phyloP scores from a whole-genome alignment of 2,329 filamentous ascomycete species.

The Colletotrichum tropicale region DNA sequence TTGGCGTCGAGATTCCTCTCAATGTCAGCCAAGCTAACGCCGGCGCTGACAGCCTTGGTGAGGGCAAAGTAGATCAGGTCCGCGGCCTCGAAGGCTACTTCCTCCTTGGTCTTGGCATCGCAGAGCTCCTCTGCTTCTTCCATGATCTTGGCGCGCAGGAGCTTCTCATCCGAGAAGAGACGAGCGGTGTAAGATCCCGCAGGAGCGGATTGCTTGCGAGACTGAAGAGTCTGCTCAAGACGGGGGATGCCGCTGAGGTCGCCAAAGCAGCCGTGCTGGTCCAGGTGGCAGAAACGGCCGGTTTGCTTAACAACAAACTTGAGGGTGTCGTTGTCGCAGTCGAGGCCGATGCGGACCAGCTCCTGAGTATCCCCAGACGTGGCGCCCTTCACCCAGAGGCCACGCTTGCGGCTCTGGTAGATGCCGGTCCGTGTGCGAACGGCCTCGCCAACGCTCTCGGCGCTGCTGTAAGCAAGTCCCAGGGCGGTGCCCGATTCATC shows the following conservation, averaged over 20 bases:
- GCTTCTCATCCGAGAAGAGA: constrained; percentile 88
- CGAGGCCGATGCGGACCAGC: constrained; percentile 80
- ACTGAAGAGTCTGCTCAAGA: constrained; percentile 85
- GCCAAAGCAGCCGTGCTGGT: constrained; percentile 92
- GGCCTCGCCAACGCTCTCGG: constrained; percentile 87
- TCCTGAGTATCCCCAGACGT: constrained; percentile 94
- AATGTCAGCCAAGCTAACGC: constrained; percentile 86
- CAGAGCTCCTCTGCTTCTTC: constrained; percentile 97
- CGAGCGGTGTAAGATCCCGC: constrained; percentile 92
- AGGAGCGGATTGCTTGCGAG: constrained; percentile 82
- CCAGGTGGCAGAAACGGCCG: constrained; percentile 92
- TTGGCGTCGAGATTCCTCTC: constrained; percentile 93
- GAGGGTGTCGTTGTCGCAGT: constrained; percentile 93
- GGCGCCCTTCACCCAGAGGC: constrained; percentile 95
- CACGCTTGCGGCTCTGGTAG: constrained; percentile 94
- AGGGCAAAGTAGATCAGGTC: constrained; percentile 96
- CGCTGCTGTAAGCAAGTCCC: constrained; percentile 92
- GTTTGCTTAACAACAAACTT: constrained; percentile 90
- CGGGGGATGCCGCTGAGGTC: constrained; percentile 80
- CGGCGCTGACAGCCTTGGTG: constrained; percentile 84
- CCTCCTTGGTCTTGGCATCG: constrained; percentile 79
- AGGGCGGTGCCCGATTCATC: constrained; percentile 85
- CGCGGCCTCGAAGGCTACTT: constrained; percentile 92
- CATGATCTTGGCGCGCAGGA: constrained; percentile 95
- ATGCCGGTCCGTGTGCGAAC: constrained; percentile 80